Base-by-base conservation (phyloP, 2,329 filamentous ascomycete species). In the Parasarocladium wereldwijsianum region DNA sequence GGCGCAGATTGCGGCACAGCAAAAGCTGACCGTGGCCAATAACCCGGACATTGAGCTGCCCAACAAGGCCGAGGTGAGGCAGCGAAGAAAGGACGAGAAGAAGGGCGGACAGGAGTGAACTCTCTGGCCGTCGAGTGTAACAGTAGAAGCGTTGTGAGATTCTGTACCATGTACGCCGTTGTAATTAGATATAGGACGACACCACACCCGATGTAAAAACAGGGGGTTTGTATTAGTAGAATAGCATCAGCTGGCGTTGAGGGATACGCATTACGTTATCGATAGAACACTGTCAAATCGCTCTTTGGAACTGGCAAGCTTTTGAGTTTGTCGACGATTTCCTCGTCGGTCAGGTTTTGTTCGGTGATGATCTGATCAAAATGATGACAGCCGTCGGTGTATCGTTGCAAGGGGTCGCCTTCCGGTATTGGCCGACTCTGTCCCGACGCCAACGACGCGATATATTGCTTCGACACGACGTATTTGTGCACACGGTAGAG, bases 401-500 rank as follows among this genome's bases (percentile, higher is more conserved):
- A 87, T 43, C 60, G 65, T 40, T 75, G 62, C 46, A 87, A 44
- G 16, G 64, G 63, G 35, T 69, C 64, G 3, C 55, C 57, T 8
- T 51, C 54, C 3, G 46, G 42, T 15, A 43, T 34, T 1, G 58
- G 53, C 15, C 52, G 46, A 22, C 60, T 60, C 43, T 66, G 58
- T 2, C 68, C 69, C 22, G 65, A 64, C 2, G 67, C 70, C 32
- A 74, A 46, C 3, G 58, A 56, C 6, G 65, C 59, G 14, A 77
- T 52, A 41, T 73, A 70, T 47, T 71, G 66, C 44, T 71, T 72
- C 4, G 67, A 74, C 2, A 92, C 70, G 17, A 84, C 80, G 48
- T 92, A 92, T 50, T 90, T 92, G 57, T 96, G 84, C 23, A 94
- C 77, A 19, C 90, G 73, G 52, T 94, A 94, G 15, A 98, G 57